A percentile compares a stretch with the other conserved stretches of the same genome.
These are phyloP conservation scores for Linum tenue DNA, from an alignment of 345 rosid genomes.

Conservation along the genomic window DNA sequence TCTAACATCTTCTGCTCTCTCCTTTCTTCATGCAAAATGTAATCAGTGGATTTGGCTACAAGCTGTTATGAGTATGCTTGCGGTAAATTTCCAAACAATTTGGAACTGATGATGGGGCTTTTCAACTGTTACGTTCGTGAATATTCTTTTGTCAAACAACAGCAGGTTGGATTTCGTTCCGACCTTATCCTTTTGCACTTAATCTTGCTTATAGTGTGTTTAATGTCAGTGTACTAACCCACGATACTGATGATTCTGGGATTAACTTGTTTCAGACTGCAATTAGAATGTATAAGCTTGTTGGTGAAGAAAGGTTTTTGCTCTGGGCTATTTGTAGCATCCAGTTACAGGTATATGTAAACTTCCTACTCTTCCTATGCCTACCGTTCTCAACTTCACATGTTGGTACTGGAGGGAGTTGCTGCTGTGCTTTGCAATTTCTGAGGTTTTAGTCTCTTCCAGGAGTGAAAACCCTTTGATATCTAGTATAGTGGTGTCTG, in stretches of 20 bases:
- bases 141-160: conserved; percentile 90
- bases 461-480: background rate
- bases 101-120: conserved; percentile 93
- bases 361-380: no score
- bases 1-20: background rate
- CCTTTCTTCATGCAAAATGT: background rate
- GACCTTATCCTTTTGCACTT: background rate
- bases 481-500: background rate
- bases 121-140: conserved; percentile 94
- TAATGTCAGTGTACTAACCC: background rate
- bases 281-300: conserved; percentile 89
- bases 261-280: conserved; percentile 63
- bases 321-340: conserved; percentile 99
- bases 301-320: conserved; percentile 86
- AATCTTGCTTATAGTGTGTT: background rate
- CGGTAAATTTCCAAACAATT: conserved; percentile 60
- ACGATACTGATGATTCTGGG: conserved; percentile 3
- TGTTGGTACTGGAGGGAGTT: background rate
- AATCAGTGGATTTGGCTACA: conserved; percentile 88
- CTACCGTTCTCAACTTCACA: background rate
- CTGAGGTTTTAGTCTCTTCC: background rate
- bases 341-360: conserved; percentile 65
- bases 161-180: conserved; percentile 54
- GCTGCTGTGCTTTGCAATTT: background rate
- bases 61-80: conserved; percentile 84